phyloP scores from a whole-genome alignment of 2,329 filamentous ascomycete species.

The Bisporella sp. region DNA sequence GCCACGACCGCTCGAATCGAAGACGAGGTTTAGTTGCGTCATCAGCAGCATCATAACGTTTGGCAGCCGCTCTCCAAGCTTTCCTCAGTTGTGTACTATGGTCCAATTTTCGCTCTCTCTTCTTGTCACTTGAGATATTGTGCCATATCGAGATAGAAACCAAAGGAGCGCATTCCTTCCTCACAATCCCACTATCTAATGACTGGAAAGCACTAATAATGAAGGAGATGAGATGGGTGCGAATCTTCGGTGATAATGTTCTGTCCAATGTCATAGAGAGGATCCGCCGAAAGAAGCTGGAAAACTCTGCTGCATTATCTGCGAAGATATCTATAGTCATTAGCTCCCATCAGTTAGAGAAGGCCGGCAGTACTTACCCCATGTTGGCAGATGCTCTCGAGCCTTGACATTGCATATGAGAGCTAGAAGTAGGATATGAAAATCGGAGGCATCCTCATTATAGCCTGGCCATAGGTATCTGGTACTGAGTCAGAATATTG shows the following conservation, averaged over 20 bases:
- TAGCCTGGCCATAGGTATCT: constrained; percentile 96
- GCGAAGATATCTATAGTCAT: constrained; percentile 59
- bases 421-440: constrained; percentile 81
- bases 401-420: constrained; percentile 83
- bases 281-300: constrained; percentile 79
- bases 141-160: constrained; percentile 97
- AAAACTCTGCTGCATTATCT: constrained; percentile 74
- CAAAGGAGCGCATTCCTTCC: constrained; percentile 92
- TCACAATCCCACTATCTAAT: constrained; percentile 77
- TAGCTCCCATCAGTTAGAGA: constrained; percentile 3
- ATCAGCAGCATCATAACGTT: constrained; percentile 83
- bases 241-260: constrained; percentile 57
- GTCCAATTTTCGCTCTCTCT: constrained; percentile 66
- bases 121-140: constrained; percentile 72
- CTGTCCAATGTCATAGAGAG: constrained; percentile 77
- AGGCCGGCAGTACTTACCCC: constrained; percentile 50
- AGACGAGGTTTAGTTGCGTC: constrained; percentile 70
- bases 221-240: constrained; percentile 81
- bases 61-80: constrained; percentile 80
- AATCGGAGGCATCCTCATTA: constrained; percentile 79
- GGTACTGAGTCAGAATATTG: constrained; percentile 13
- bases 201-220: constrained; percentile 91
- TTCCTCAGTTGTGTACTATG: constrained; percentile 72
- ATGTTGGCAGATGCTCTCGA: constrained; percentile 78
- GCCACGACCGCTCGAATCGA: constrained; percentile 88